A percentile compares a stretch with the other conserved stretches of the same genome.
phyloP scores from a whole-genome alignment of 345 rosid species.

The Hypericum perforatum region DNA sequence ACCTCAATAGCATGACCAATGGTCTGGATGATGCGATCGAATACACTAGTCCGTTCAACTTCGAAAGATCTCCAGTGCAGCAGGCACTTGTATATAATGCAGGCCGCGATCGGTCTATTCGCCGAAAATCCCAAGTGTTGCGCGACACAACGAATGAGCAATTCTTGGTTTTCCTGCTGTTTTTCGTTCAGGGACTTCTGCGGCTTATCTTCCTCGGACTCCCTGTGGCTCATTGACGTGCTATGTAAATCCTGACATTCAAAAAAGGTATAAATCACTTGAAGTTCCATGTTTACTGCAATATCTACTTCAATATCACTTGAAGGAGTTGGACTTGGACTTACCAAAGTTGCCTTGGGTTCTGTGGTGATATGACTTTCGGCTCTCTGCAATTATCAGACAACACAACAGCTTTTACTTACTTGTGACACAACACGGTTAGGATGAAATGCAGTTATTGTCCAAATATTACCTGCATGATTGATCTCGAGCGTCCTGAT shows the following conservation, averaged over 20 bases:
- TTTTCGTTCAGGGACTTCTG: conserved; percentile 1
- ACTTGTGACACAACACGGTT: no score
- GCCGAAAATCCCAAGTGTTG: conserved; percentile 41
- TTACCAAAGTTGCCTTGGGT: conserved; percentile 35
- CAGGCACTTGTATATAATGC: conserved; percentile 40
- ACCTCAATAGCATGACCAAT: conserved; percentile 48
- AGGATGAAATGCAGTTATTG: neutral
- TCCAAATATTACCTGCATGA: conserved; percentile 17
- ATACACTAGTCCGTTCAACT: conserved; percentile 52
- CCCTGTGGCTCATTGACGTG: no score
- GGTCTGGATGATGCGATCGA: conserved; percentile 43
- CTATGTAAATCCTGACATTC: no score
- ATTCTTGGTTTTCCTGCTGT: conserved; percentile 49
- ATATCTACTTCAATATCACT: conserved; percentile 23
- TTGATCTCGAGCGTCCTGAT: conserved; percentile 27
- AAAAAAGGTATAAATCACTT: no score
- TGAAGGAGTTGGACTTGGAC: conserved; percentile 24
- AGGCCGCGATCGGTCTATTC: conserved; percentile 47
- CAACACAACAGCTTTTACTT: no score
- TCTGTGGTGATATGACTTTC: conserved; percentile 37
- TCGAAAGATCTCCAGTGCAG: conserved; percentile 64
- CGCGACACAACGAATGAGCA: conserved; percentile 36
- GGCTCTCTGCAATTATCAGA: conserved; percentile 21
- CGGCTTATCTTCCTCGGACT: no score
- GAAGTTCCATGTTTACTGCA: neutral